phyloP scores from a whole-genome alignment of 2,329 filamentous ascomycete species.

The Fusarium euwallaceae region DNA sequence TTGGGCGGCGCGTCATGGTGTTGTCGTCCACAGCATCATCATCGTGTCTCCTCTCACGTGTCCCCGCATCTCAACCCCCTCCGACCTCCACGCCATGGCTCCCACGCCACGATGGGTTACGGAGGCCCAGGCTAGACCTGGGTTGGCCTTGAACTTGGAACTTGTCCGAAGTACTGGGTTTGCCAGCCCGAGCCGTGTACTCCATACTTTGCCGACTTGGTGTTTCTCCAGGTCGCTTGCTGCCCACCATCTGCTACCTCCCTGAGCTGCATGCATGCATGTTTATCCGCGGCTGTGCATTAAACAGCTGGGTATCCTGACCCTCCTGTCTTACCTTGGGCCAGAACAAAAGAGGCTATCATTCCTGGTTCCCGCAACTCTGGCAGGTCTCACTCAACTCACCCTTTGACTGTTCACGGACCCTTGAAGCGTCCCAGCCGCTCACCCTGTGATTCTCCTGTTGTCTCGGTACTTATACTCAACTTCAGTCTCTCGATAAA shows the following conservation, averaged over 20 bases:
- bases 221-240: constrained; percentile 26
- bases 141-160: constrained; percentile 39
- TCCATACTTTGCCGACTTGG: constrained; percentile 21
- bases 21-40: constrained; percentile 43
- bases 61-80: constrained; percentile 47
- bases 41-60: constrained; percentile 43
- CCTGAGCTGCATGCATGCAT: constrained; percentile 41
- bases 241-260: constrained; percentile 43
- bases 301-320: constrained; percentile 41
- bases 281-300: constrained; percentile 48
- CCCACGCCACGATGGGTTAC: constrained; percentile 44
- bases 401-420: constrained; percentile 32
- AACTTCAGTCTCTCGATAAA: constrained; percentile 30
- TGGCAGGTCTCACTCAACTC: constrained; percentile 34
- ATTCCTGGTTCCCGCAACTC: constrained; percentile 34
- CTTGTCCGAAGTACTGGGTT: constrained; percentile 32
- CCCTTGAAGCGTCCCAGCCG: constrained; percentile 28
- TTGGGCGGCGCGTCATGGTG: constrained; percentile 42
- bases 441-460: constrained; percentile 30
- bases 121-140: constrained; percentile 39
- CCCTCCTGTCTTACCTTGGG: constrained; percentile 45
- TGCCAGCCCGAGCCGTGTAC: constrained; percentile 23
- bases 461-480: constrained; percentile 30
- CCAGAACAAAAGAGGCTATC: constrained; percentile 37
- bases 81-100: constrained; percentile 36